phyloP scores from a whole-genome alignment of 2,329 filamentous ascomycete species.

The Aspergillus flavus region DNA sequence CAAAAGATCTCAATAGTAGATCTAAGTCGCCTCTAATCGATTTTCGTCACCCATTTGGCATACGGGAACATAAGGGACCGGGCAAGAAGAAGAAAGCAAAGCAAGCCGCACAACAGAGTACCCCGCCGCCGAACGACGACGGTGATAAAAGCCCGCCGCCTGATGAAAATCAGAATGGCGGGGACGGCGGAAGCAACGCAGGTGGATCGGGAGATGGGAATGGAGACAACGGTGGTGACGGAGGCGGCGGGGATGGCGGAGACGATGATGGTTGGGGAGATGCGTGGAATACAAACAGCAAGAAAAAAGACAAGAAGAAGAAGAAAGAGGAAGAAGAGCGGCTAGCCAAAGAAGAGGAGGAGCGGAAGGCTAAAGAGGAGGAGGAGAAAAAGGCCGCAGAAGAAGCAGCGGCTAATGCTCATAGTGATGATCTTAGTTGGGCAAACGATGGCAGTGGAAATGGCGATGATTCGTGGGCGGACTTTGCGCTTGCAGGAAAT shows the following conservation, averaged over 20 bases:
- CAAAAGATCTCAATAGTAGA: constrained; percentile 9
- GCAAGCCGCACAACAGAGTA: constrained; percentile 16
- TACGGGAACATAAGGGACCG: constrained; percentile 34
- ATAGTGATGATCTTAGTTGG: constrained; percentile 45
- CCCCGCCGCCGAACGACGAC: constrained; percentile 32
- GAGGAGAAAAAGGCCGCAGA: constrained; percentile 34
- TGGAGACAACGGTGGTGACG: constrained; percentile 36
- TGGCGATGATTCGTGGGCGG: constrained; percentile 56
- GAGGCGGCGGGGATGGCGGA: constrained; percentile 38
- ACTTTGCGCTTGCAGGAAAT: constrained; percentile 52
- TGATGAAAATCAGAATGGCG: constrained; percentile 24
- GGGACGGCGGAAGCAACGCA: constrained; percentile 16
- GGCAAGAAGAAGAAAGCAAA: constrained; percentile 27
- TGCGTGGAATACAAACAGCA: constrained; percentile 40
- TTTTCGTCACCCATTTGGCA: constrained; percentile 25
- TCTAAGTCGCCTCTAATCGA: constrained; percentile 24
- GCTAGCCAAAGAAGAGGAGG: constrained; percentile 28
- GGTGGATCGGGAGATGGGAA: constrained; percentile 38
- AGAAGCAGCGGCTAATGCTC: constrained; percentile 29
- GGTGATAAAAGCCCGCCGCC: constrained; percentile 18
- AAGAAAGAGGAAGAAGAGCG: constrained; percentile 34
- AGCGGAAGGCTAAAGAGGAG: constrained; percentile 29
- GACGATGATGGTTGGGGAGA: constrained; percentile 41
- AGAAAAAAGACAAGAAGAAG: constrained; percentile 40
- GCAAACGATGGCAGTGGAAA: constrained; percentile 47